Evolutionary conservation across 1,284 basidiomycete genomes (phyloP).

Genomic region (Ustilago crameri): DNA sequence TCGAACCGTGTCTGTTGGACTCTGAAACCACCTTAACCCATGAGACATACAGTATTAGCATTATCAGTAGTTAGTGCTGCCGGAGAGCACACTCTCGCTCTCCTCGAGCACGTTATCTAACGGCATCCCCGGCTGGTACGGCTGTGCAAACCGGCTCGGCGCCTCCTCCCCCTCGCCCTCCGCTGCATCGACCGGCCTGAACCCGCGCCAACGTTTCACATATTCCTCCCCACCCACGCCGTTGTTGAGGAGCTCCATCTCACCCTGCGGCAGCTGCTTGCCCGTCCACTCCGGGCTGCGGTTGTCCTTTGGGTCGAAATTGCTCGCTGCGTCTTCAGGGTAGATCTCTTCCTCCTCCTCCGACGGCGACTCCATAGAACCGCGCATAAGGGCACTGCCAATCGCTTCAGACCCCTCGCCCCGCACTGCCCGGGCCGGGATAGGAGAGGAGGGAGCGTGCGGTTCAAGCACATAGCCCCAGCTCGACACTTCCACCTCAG

Average conservation of each 20-base stretch:
- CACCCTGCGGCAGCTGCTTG: too few relatives aligned
- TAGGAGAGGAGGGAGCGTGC: neutral
- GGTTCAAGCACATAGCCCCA: neutral
- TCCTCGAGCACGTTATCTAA: conserved; percentile 61
- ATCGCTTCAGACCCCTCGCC: neutral
- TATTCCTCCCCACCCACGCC: neutral
- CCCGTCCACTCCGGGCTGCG: conserved; percentile 14
- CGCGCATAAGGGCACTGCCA: too few relatives aligned
- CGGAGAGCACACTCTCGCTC: conserved; percentile 52
- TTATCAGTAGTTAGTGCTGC: conserved; percentile 25
- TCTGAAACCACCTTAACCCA: too few relatives aligned
- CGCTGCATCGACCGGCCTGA: neutral
- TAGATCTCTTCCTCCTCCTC: conserved; percentile 63
- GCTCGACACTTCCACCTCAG: neutral
- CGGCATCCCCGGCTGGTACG: conserved; percentile 62
- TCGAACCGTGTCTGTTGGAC: too few relatives aligned
- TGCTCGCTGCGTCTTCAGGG: conserved; percentile 59
- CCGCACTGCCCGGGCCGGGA: too few relatives aligned
- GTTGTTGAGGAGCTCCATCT: conserved; percentile 11
- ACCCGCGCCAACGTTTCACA: neutral
- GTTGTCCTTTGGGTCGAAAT: conserved; percentile 24
- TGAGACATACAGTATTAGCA: too few relatives aligned
- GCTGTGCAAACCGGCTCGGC: conserved; percentile 33
- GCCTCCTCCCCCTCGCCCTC: conserved; percentile 13
- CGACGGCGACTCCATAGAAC: conserved; percentile 11